Base-by-base conservation (phyloP, 108 stramenopile species). In the Discostella stelligeroides region DNA sequence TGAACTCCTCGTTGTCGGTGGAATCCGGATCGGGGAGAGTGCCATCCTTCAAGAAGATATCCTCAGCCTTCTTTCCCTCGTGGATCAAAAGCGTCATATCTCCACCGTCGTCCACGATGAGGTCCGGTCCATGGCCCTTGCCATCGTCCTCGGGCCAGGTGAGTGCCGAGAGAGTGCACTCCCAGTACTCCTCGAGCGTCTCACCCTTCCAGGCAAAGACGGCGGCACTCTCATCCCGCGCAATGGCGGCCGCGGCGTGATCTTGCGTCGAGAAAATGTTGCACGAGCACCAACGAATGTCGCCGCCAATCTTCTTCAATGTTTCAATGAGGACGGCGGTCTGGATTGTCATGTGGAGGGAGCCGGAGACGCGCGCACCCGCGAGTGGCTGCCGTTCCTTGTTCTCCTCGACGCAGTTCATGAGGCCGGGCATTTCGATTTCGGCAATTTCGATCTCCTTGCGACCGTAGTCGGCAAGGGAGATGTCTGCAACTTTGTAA, bases 221-320 rank as follows among this genome's bases (percentile, higher is more conserved):
- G 41, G 98, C 98, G 50, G 98, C 97, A 70, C 93, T 90, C 68
- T 93, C 97, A 68, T 97, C 97, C 72, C 97, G 97, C 23, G 97
- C 99, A 64, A 99, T 98, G 71, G 99, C 99, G 59, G 99, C 98
- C 45, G 99, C 99, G 73, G 99, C 99, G 90, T 99, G 99, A 78
- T 99, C 99, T 83, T 99, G 99, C 60, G 99, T 99, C 73, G 97
- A 98, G 91, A 98, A 99, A 80, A 99, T 99, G 96, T 99, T 99
- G 88, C 99, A 99, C 39, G 92, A 94, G 95, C 99, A 99, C 99
- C 99, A 99, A 72, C 99, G 92, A 73, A 99, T 87, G 82, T 99
- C 97, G 28, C 88, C 96, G 58, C 99, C 97, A 45, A 99, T 92
- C 14, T 90, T 81, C 84, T 98, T 87, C 34, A 98, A 80, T 29